phyloP scores from a whole-genome alignment of 1,284 basidiomycete species.

The Boletus semigastroideus region DNA sequence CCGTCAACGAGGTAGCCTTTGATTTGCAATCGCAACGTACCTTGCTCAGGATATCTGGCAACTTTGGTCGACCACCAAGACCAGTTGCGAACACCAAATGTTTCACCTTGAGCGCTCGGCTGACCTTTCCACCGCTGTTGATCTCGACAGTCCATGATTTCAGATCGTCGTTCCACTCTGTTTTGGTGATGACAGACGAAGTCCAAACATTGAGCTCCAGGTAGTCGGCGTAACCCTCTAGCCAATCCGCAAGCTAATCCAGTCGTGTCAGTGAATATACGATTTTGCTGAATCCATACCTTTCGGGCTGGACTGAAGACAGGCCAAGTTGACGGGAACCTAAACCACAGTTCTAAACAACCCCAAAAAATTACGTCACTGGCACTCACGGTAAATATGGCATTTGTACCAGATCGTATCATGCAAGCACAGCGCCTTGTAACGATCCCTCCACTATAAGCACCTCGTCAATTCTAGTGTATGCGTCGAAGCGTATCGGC shows the following conservation, averaged over 20 bases:
- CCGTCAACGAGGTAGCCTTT: background rate
- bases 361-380: background rate
- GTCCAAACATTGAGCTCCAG: slow-evolving; percentile 62
- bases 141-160: slow-evolving; percentile 40
- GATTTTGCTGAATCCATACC: slow-evolving; percentile 15
- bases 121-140: slow-evolving; percentile 24
- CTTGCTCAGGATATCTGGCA: slow-evolving; percentile 34
- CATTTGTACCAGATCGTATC: slow-evolving; percentile 30
- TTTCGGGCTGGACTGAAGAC: slow-evolving; percentile 37
- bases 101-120: slow-evolving; percentile 34
- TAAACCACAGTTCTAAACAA: background rate
- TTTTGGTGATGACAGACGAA: slow-evolving; percentile 40
- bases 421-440: slow-evolving; percentile 33
- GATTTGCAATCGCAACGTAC: background rate
- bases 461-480: slow-evolving; percentile 1
- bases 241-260: slow-evolving; percentile 53
- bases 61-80: slow-evolving; percentile 35
- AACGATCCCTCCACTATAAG: slow-evolving; percentile 35
- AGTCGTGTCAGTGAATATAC: background rate
- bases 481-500: background rate
- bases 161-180: slow-evolving; percentile 35
- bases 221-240: slow-evolving; percentile 55
- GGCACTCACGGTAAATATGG: slow-evolving; percentile 30
- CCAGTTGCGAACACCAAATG: slow-evolving; percentile 43
- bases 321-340: slow-evolving; percentile 42